Evolutionary conservation across 2,329 filamentous ascomycete species (phyloP), one percentile per base, ranked within the genome.

Genomic region (Phaeophleospora eucalypticola): DNA sequence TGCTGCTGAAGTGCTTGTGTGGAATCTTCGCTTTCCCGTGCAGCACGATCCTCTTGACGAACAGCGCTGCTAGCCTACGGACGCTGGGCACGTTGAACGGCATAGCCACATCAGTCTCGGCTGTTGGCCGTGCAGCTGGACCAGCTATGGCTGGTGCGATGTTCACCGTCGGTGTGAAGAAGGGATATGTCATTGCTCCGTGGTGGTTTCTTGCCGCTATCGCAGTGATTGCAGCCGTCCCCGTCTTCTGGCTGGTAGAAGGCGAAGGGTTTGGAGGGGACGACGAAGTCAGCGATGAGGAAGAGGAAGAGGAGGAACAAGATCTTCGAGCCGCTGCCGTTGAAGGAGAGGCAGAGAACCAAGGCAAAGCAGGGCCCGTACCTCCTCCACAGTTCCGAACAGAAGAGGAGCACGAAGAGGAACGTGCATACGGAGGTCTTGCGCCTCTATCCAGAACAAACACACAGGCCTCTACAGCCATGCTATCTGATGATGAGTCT

Each of bases 81-180:
- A 80, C 95, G 8, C 77, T 97, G 4, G 90, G 89, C 1, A 96
- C 90, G 0, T 71, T 97, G 45, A 97, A 97, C 61, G 93, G 91
- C 2, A 82, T 95, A 51, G 90, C 89, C 0, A 95, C 90, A 0
- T 86, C 84, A 46, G 81, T 90, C 27, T 85, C 83, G 54, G 89
- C 87, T 0, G 67, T 96, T 4, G 91, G 90, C 1, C 75, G 90
- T 40, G 90, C 89, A 0, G 61, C 78, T 0, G 93, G 93, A 0
- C 91, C 93, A 0, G 86, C 87, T 0, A 66, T 85, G 27, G 78
- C 82, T 0, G 91, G 91, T 0, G 70, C 75, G 1, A 74, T 83
- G 0, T 96, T 95, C 62, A 85, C 82, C 0, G 81, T 80, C 70
- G 91, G 91, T 1, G 81, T 89, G 1, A 80, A 86, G 58, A 71